Percentiles rank a stretch among this genome's conserved stretches.
Conservation (phyloP, 768 basidiomycete species). For the Russula abietina region DNA sequence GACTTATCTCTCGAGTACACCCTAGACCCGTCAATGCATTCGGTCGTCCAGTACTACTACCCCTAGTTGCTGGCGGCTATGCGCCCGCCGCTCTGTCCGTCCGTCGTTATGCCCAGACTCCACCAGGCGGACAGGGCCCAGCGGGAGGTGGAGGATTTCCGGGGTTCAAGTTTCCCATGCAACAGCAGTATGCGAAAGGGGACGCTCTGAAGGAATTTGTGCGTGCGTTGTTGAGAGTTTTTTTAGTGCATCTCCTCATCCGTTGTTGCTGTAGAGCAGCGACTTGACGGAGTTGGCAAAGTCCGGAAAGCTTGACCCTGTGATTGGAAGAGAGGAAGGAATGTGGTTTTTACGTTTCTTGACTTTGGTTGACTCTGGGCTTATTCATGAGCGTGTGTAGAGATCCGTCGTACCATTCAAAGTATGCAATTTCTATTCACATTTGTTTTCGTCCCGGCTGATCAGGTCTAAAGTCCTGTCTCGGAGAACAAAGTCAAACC, state of each 20-base stretch:
- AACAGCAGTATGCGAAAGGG: slow-evolving; percentile 67
- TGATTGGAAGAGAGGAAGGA: slow-evolving; percentile 86
- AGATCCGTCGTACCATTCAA: slow-evolving; percentile 87
- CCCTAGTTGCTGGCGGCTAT: neutral
- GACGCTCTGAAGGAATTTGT: slow-evolving; percentile 81
- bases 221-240: slow-evolving; percentile 25
- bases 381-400: slow-evolving; percentile 31
- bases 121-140: slow-evolving; percentile 33
- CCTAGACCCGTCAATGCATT: neutral
- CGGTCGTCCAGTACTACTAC: neutral
- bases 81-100: neutral
- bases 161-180: slow-evolving; percentile 42
- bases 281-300: slow-evolving; percentile 82
- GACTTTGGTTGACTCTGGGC: neutral
- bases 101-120: slow-evolving; percentile 46
- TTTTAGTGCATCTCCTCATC: neutral
- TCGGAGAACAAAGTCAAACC: slow-evolving; percentile 86
- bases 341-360: slow-evolving; percentile 11
- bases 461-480: slow-evolving; percentile 57
- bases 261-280: slow-evolving; percentile 45
- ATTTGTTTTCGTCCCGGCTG: neutral
- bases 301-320: slow-evolving; percentile 83
- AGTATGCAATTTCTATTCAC: slow-evolving; percentile 43
- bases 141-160: slow-evolving; percentile 50
- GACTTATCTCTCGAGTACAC: neutral